phyloP scores from a whole-genome alignment of 768 basidiomycete species.

The Boletus patriciae region DNA sequence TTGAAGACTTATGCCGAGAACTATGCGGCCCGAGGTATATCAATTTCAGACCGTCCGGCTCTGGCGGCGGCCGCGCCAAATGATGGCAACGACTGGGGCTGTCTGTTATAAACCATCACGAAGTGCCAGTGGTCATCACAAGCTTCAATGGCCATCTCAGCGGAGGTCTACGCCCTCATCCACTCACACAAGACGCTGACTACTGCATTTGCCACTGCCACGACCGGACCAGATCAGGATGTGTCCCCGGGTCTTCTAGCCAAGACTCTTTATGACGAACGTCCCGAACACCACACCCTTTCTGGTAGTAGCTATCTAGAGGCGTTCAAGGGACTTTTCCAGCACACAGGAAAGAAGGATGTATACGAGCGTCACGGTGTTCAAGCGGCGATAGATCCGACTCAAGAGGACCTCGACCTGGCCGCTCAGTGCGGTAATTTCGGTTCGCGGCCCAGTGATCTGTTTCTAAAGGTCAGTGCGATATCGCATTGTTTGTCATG shows the following conservation, averaged over 20 bases:
- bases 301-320: slow-evolving; percentile 17
- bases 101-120: too few relatives aligned
- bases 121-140: neutral
- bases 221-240: slow-evolving; percentile 29
- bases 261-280: slow-evolving; percentile 37
- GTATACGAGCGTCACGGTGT: slow-evolving; percentile 18
- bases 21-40: neutral
- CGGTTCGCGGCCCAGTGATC: slow-evolving; percentile 50
- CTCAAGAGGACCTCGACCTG: slow-evolving; percentile 44
- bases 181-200: slow-evolving; percentile 41
- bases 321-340: slow-evolving; percentile 20
- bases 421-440: slow-evolving; percentile 54
- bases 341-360: slow-evolving; percentile 17
- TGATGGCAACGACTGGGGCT: too few relatives aligned
- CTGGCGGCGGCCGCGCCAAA: neutral
- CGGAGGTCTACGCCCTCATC: slow-evolving; percentile 34
- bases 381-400: slow-evolving; percentile 26
- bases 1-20: too few relatives aligned
- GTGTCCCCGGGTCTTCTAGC: slow-evolving; percentile 38
- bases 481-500: neutral
- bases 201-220: slow-evolving; percentile 37
- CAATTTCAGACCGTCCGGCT: neutral
- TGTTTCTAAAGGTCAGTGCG: slow-evolving; percentile 56
- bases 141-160: slow-evolving; percentile 28
- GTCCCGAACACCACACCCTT: slow-evolving; percentile 27